Evolutionary conservation across 2,329 filamentous ascomycete genomes (phyloP).

Genomic region (Calonectria fujianensis): DNA sequence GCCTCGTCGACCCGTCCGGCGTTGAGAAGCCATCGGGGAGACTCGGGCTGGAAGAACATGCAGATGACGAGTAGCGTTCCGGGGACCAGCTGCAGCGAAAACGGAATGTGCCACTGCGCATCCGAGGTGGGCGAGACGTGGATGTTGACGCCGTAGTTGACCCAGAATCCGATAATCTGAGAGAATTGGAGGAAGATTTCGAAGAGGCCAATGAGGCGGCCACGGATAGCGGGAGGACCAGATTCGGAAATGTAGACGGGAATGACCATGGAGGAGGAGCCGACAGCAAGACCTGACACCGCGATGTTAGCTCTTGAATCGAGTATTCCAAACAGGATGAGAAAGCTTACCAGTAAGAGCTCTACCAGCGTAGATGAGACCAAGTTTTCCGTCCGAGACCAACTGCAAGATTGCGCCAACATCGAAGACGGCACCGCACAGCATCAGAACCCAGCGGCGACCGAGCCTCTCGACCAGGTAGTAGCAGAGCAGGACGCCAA

Average conservation of each 20-base stretch:
- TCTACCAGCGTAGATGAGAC: slow-evolving; percentile 74
- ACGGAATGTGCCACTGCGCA: slow-evolving; percentile 65
- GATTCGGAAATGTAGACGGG: slow-evolving; percentile 76
- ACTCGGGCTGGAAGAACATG: slow-evolving; percentile 58
- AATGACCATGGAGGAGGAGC: slow-evolving; percentile 70
- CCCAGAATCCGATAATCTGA: slow-evolving; percentile 68
- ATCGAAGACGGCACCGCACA: slow-evolving; percentile 68
- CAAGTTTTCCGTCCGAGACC: slow-evolving; percentile 64
- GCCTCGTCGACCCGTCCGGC: slow-evolving; percentile 32
- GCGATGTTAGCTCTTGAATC: background rate
- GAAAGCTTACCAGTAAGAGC: slow-evolving; percentile 65
- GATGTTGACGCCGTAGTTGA: slow-evolving; percentile 50
- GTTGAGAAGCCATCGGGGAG: slow-evolving; percentile 56
- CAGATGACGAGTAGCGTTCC: slow-evolving; percentile 53
- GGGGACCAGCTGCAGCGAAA: slow-evolving; percentile 52
- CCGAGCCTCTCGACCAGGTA: slow-evolving; percentile 74
- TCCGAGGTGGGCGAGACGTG: slow-evolving; percentile 42
- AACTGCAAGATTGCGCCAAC: slow-evolving; percentile 72
- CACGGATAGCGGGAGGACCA: slow-evolving; percentile 71
- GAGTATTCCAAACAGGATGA: background rate
- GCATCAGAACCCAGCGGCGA: slow-evolving; percentile 70
- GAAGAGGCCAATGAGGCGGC: slow-evolving; percentile 69
- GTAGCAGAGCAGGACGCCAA: slow-evolving; percentile 72
- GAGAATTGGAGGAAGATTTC: slow-evolving; percentile 71
- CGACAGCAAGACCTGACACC: slow-evolving; percentile 64